A percentile compares a stretch with the other conserved stretches of the same genome.
Conservation (phyloP, 75 land plant genomes). For the Azolla pinnata region DNA sequence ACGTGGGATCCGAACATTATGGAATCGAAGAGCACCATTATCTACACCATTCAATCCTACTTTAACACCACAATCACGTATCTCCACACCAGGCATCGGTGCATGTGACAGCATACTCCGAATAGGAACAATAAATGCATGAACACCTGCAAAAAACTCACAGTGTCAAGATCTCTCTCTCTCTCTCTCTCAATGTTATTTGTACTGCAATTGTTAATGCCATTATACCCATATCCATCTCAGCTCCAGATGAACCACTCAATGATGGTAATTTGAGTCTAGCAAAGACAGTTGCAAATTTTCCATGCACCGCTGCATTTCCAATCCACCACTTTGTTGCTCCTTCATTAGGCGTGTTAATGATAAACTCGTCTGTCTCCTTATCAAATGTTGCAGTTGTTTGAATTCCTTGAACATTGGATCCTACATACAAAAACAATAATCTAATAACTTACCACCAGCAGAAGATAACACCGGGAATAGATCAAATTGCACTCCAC, state of each 20-base stretch:
- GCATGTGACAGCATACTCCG: slow-evolving; percentile 66
- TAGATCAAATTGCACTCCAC: background rate
- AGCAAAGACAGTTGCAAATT: slow-evolving; percentile 97
- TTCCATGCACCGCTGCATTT: slow-evolving; percentile 95
- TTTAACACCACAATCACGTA: slow-evolving; percentile 91
- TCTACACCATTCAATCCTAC: slow-evolving; percentile 96
- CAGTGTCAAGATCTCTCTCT: too few relatives aligned
- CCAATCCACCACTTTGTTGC: slow-evolving; percentile 99
- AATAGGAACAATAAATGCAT: slow-evolving; percentile 95
- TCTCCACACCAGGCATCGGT: slow-evolving; percentile 83
- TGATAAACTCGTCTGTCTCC: slow-evolving; percentile 68
- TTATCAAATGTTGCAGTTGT: slow-evolving; percentile 81
- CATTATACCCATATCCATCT: too few relatives aligned
- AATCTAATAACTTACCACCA: background rate
- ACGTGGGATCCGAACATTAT: slow-evolving; percentile 74
- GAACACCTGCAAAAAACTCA: too few relatives aligned
- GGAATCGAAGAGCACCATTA: slow-evolving; percentile 79
- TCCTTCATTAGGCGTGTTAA: slow-evolving; percentile 92
- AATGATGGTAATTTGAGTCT: slow-evolving; percentile 57
- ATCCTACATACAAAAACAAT: slow-evolving; percentile 37
- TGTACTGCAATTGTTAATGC: too few relatives aligned
- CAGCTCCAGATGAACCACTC: slow-evolving; percentile 25
- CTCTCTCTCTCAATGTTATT: too few relatives aligned
- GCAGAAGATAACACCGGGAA: background rate
- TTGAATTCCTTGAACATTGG: slow-evolving; percentile 94